Percentiles rank a stretch among this genome's conserved stretches.
These are phyloP conservation scores for Phytophthora syringae DNA, from an alignment of 352 stramenopile species.

Conservation along the genomic window DNA sequence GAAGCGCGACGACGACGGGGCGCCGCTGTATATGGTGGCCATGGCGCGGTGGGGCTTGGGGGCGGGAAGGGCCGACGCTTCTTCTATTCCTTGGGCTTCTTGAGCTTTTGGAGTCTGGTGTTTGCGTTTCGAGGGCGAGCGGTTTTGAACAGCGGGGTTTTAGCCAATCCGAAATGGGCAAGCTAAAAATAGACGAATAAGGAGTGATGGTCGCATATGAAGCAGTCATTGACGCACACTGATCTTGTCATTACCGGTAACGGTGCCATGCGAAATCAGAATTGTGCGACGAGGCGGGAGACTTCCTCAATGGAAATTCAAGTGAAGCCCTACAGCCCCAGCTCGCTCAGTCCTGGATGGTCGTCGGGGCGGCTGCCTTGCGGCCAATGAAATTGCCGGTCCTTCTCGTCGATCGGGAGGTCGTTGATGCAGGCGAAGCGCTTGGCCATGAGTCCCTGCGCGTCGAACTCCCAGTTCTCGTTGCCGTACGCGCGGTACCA, in stretches of 20 bases:
- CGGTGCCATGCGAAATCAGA: neutral
- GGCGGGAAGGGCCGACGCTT: neutral
- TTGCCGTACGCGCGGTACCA: constrained; percentile 90
- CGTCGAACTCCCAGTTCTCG: constrained; percentile 92
- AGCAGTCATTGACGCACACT: neutral
- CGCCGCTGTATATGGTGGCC: constrained; percentile 76
- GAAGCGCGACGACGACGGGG: constrained; percentile 61
- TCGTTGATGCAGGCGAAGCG: constrained; percentile 91
- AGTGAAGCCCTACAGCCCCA: constrained; percentile 38
- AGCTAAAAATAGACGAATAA: constrained; percentile 14
- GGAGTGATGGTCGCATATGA: neutral
- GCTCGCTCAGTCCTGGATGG: constrained; percentile 45
- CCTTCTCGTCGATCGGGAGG: constrained; percentile 66
- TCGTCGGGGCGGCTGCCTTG: constrained; percentile 60
- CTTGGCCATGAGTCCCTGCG: constrained; percentile 80
- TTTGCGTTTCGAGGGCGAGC: constrained; percentile 21
- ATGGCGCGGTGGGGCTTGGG: constrained; percentile 25
- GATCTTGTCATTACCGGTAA: too few species aligned
- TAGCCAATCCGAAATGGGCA: constrained; percentile 23
- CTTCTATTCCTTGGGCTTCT: constrained; percentile 20
- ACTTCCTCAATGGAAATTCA: too few species aligned
- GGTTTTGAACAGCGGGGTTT: constrained; percentile 29
- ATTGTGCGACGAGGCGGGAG: neutral
- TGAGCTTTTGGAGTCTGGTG: constrained; percentile 34
- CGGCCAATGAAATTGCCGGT: constrained; percentile 74